Percentiles rank a stretch among this genome's conserved stretches.
Conservation (phyloP, 2,329 filamentous ascomycete species). For the Tetracladium maxilliforme region DNA sequence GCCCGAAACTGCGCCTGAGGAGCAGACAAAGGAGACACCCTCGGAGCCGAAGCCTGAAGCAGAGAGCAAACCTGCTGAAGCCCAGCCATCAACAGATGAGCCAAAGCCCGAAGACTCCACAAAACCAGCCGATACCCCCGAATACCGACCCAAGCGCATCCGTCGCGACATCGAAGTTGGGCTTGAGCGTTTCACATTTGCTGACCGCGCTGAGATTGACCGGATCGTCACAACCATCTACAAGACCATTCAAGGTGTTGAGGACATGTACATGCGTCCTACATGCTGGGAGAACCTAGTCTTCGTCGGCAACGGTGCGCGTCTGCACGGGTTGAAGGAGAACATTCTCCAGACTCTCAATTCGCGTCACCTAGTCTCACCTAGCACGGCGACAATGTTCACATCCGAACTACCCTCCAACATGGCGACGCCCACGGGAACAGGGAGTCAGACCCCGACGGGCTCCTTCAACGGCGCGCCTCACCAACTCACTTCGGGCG, state of each 20-base stretch:
- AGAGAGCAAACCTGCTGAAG: too few relatives aligned
- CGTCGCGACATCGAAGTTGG: constrained; percentile 63
- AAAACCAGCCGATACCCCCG: constrained; percentile 26
- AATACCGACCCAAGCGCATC: constrained; percentile 42
- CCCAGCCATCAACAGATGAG: not conserved
- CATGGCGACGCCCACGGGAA: constrained; percentile 79
- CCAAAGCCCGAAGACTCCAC: not conserved
- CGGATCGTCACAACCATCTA: constrained; percentile 75
- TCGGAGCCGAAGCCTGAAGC: constrained; percentile 6
- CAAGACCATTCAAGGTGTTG: constrained; percentile 66
- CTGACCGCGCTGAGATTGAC: constrained; percentile 60
- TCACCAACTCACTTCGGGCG: constrained; percentile 43
- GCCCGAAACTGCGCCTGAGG: constrained; percentile 5
- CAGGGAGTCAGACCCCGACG: constrained; percentile 81
- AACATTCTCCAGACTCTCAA: constrained; percentile 69
- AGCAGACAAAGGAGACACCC: constrained; percentile 7
- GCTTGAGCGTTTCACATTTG: constrained; percentile 58
- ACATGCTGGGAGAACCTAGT: constrained; percentile 86
- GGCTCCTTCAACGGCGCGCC: constrained; percentile 37
- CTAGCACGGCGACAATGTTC: constrained; percentile 88
- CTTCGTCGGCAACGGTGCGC: constrained; percentile 76
- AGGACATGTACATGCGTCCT: constrained; percentile 71
- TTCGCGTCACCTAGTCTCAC: constrained; percentile 78
- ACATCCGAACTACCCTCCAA: constrained; percentile 92
- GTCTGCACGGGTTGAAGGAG: constrained; percentile 68